A percentile compares a stretch with the other conserved stretches of the same genome.
Evolutionary conservation across 805 yeast genomes (phyloP).

Genomic region (Candida golubevii): DNA sequence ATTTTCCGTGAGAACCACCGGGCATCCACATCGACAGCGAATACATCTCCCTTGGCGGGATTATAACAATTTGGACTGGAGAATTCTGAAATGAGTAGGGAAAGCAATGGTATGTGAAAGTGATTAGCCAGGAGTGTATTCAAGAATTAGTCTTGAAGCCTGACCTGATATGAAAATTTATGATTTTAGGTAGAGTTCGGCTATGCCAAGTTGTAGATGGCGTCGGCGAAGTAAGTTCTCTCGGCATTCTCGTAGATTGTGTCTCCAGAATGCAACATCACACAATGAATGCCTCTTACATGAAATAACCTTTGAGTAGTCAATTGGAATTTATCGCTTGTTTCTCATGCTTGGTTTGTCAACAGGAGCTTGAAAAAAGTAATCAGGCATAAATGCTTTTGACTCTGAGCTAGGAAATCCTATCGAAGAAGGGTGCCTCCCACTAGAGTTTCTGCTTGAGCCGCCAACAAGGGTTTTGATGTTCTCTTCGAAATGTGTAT

Average conservation of each 20-base stretch:
- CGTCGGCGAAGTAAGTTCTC: no score
- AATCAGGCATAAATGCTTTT: constrained; percentile 17
- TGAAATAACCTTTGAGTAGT: no score
- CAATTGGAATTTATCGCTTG: constrained; percentile 10
- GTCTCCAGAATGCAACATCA: no score
- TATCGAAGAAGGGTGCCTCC: constrained; percentile 4
- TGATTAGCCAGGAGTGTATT: no score
- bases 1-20: neutral
- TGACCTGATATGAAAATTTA: no score
- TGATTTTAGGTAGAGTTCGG: no score
- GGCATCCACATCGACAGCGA: constrained; percentile 19
- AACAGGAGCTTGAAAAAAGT: constrained; percentile 12
- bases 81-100: no score
- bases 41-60: constrained; percentile 24
- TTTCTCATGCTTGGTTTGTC: constrained; percentile 27
- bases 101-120: no score
- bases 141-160: no score
- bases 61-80: neutral
- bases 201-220: no score
- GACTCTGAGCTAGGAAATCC: constrained; percentile 16
- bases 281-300: neutral
- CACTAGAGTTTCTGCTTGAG: constrained; percentile 5
- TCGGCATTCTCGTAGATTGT: neutral
- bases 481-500: constrained; percentile 1
- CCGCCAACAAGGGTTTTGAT: constrained; percentile 8